Percentiles rank a stretch among this genome's conserved stretches.
Evolutionary conservation across 2,329 filamentous ascomycete species (phyloP).

Genomic region (Cercospora janseana): DNA sequence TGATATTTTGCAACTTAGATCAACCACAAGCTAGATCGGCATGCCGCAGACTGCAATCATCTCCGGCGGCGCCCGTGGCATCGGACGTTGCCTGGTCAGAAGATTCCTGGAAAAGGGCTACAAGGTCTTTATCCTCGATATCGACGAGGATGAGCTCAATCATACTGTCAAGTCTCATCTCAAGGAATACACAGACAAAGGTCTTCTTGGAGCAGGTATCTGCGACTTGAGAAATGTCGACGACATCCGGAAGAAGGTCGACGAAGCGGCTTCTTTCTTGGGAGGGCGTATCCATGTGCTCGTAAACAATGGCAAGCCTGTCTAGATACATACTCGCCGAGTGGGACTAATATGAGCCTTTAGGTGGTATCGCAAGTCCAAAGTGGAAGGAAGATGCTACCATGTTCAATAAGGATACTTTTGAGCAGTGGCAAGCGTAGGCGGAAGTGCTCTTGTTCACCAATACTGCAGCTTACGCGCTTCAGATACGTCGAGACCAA

Average conservation of each 20-base stretch:
- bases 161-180: slow-evolving; percentile 37
- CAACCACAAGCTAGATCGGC: neutral
- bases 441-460: neutral
- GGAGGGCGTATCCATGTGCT: slow-evolving; percentile 39
- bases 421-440: slow-evolving; percentile 40
- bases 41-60: slow-evolving; percentile 28
- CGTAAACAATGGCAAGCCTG: slow-evolving; percentile 39
- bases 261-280: slow-evolving; percentile 37
- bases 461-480: no score
- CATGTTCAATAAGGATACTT: slow-evolving; percentile 36
- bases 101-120: slow-evolving; percentile 41
- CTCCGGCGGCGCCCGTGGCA: slow-evolving; percentile 38
- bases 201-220: slow-evolving; percentile 23
- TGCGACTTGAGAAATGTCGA: slow-evolving; percentile 37
- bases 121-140: slow-evolving; percentile 44
- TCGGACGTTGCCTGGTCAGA: slow-evolving; percentile 37
- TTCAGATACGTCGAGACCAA: slow-evolving; percentile 42
- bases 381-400: slow-evolving; percentile 35
- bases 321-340: no score
- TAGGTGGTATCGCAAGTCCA: slow-evolving; percentile 36
- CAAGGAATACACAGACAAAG: slow-evolving; percentile 26
- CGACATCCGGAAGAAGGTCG: slow-evolving; percentile 36
- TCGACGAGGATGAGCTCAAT: slow-evolving; percentile 39
- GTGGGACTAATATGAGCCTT: neutral
- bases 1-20: no score